A percentile compares a stretch with the other conserved stretches of the same genome.
Conservation (phyloP, 345 rosid species). For the Turnera subulata region DNA sequence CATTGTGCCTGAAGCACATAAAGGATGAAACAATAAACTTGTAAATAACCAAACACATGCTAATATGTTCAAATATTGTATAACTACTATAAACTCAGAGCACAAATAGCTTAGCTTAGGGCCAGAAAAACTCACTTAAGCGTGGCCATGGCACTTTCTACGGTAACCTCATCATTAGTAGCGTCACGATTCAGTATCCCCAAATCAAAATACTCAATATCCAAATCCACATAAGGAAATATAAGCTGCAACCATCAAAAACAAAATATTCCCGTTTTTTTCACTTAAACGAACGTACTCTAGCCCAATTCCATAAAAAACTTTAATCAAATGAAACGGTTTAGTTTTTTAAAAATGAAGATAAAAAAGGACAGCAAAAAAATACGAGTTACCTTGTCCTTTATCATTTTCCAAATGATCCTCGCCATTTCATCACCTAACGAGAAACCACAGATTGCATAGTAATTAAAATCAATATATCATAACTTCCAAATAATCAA, state of each 20-base stretch:
- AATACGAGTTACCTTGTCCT: conserved; percentile 60
- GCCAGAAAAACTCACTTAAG: conserved; percentile 54
- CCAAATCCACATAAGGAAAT: conserved; percentile 76
- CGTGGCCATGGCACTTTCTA: conserved; percentile 85
- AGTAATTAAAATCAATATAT: too few relatives aligned
- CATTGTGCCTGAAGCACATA: conserved; percentile 66
- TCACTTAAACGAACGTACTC: too few relatives aligned
- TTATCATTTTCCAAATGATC: conserved; percentile 81
- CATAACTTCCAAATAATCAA: neutral
- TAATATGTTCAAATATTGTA: neutral
- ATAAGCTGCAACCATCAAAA: conserved; percentile 60
- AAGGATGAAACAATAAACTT: conserved; percentile 1
- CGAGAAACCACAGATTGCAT: neutral
- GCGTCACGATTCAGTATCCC: conserved; percentile 90
- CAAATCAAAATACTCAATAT: conserved; percentile 82
- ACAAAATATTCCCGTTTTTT: neutral
- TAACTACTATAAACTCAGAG: neutral
- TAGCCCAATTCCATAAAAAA: neutral
- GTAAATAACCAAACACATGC: neutral
- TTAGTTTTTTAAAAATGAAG: neutral
- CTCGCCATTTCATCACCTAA: conserved; percentile 97
- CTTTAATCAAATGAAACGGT: neutral
- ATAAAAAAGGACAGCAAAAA: too few relatives aligned
- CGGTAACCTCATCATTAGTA: conserved; percentile 75
- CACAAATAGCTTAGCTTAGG: neutral